Evolutionary conservation across 306 rosid species (phyloP), one percentile per base, ranked within the genome.

Genomic region (Calophaca sinica): DNA sequence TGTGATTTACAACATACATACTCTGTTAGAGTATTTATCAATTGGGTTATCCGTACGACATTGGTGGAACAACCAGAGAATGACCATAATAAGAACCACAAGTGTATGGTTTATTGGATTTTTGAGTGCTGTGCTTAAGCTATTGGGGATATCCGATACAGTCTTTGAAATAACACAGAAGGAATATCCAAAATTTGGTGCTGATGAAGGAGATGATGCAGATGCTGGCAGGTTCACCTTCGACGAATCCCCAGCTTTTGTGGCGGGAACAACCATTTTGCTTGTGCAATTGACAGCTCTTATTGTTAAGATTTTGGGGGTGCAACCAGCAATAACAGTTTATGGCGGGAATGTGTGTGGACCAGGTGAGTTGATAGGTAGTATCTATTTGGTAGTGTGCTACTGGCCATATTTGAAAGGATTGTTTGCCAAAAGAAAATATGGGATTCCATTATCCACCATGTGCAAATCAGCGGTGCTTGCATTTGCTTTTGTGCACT

Each of bases 51-150:
- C 97, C 2, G 7, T 87, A 9, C 61, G 69, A 69, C 77, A 81
- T 9, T 93, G 98, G 92, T 88, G 98, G 98, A 93, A 93, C 68
- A 89, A 88, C 76, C 87, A 81, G 36, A 76, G 83, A 81, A 91
- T 87, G 96, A 50, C 59, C n/a, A 86, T 81, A 76, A 83, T 93
- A 9, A 76, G 5, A 38, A 2, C 88, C 51, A 57, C 67, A 35
- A 85, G 52, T 51, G 84, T 87, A 26, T 88, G 83, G 86, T 61
- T 88, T 29, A 65, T 88, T 2, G 88, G 92, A 58, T 28, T 89
- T 44, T 39, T 88, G n/a, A 61, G 83, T 70, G 80, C 84, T 39
- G 33, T 88, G 11, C 20, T 79, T 26, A 83, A 91, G 77, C 66
- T 89, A 15, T 59, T 75, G 3, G 88, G 97, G 26, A 31, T 85